These are phyloP conservation scores for Ustilago tritici DNA, from an alignment of 1,284 basidiomycete species.

Conservation along the genomic window DNA sequence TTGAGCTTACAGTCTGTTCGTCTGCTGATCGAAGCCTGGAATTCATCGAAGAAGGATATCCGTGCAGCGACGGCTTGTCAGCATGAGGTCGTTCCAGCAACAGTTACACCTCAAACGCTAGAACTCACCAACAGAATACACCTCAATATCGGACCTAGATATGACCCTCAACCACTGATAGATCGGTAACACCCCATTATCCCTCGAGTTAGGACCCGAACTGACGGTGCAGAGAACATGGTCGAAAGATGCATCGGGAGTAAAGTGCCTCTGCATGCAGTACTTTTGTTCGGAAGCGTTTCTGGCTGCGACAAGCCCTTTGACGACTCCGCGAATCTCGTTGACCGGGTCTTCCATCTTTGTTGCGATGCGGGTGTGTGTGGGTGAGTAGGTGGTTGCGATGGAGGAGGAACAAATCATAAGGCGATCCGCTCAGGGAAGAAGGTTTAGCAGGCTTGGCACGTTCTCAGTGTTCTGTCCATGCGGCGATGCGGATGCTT, in stretches of 20 bases:
- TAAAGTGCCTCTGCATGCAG: slow-evolving; percentile 59
- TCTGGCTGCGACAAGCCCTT: slow-evolving; percentile 62
- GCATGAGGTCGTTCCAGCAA: too few species aligned
- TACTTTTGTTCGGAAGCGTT: slow-evolving; percentile 62
- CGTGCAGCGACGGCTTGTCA: too few species aligned
- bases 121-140: slow-evolving; percentile 59
- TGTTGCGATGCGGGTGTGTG: neutral
- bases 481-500: neutral
- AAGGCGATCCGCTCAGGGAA: neutral
- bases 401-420: neutral
- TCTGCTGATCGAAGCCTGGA: slow-evolving; percentile 32
- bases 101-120: neutral
- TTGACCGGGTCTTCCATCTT: slow-evolving; percentile 64
- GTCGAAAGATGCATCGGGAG: slow-evolving; percentile 65
- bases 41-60: neutral
- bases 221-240: slow-evolving; percentile 65
- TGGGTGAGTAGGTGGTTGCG: slow-evolving; percentile 1
- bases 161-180: slow-evolving; percentile 67
- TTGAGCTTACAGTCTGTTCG: slow-evolving; percentile 22
- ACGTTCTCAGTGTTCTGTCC: neutral
- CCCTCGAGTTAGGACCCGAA: slow-evolving; percentile 57
- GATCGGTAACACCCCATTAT: slow-evolving; percentile 64
- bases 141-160: slow-evolving; percentile 58
- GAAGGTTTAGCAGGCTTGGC: neutral
- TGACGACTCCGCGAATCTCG: slow-evolving; percentile 62